A percentile compares a stretch with the other conserved stretches of the same genome.
Evolutionary conservation across 2,329 filamentous ascomycete genomes (phyloP).

Genomic region (Fusarium heterosporum): DNA sequence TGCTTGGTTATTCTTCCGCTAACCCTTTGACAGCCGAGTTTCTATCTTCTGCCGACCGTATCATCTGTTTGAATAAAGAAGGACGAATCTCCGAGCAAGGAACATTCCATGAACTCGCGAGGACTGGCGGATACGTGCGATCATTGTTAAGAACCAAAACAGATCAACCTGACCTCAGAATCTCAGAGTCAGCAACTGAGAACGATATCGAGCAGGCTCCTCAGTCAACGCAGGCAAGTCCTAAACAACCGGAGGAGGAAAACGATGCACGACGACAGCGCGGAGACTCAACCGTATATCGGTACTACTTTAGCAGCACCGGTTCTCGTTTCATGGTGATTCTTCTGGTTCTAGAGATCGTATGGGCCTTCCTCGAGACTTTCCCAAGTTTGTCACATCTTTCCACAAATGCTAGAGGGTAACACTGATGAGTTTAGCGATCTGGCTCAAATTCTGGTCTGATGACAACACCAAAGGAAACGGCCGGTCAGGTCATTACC

Average conservation of each 20-base stretch:
- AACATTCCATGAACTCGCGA: slow-evolving; percentile 38
- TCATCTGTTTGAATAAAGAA: slow-evolving; percentile 36
- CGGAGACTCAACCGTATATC: slow-evolving; percentile 47
- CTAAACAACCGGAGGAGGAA: neutral
- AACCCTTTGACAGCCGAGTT: slow-evolving; percentile 46
- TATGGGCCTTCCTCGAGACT: slow-evolving; percentile 47
- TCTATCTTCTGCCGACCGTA: slow-evolving; percentile 42
- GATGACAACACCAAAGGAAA: slow-evolving; percentile 34
- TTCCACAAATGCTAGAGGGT: too few relatives aligned
- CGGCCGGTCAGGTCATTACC: slow-evolving; percentile 33
- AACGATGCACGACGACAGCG: slow-evolving; percentile 46
- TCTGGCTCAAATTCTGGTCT: slow-evolving; percentile 51
- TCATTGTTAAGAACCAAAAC: neutral
- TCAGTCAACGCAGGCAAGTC: slow-evolving; percentile 16
- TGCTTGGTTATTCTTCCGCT: neutral
- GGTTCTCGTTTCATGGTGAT: slow-evolving; percentile 35
- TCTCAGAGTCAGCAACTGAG: neutral
- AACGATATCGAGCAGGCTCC: neutral
- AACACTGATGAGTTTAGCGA: slow-evolving; percentile 28
- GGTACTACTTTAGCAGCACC: slow-evolving; percentile 49
- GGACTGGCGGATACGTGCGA: slow-evolving; percentile 20
- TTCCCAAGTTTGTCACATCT: slow-evolving; percentile 46
- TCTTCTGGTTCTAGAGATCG: slow-evolving; percentile 41
- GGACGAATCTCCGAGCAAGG: slow-evolving; percentile 50
- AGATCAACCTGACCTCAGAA: neutral